Evolutionary conservation across 768 basidiomycete species (phyloP).

Genomic region (Mycena pura): DNA sequence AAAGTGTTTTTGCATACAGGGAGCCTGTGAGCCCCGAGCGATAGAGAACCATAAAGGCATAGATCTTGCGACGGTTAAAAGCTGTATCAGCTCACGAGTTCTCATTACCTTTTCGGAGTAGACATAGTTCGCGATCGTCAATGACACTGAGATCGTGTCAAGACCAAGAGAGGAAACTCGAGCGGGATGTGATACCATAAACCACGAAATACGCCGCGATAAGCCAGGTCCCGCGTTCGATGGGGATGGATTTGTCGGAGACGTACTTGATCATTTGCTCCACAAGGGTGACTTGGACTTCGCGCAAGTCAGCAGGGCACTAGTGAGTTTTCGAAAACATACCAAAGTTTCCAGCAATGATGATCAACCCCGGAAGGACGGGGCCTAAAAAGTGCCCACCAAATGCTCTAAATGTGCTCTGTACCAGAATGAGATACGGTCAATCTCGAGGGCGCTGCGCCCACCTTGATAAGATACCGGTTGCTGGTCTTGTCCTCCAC

Average conservation of each 20-base stretch:
- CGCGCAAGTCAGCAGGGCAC: too few relatives aligned
- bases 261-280: slow-evolving; percentile 15
- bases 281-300: slow-evolving; percentile 18
- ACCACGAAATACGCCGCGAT: slow-evolving; percentile 9
- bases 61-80: not conserved
- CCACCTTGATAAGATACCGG: slow-evolving; percentile 3
- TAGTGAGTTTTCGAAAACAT: too few relatives aligned
- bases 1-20: slow-evolving; percentile 11
- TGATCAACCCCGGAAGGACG: slow-evolving; percentile 1
- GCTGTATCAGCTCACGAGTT: not conserved
- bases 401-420: slow-evolving; percentile 10
- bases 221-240: slow-evolving; percentile 7
- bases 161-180: not conserved
- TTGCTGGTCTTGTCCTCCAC: not conserved
- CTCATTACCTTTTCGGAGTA: not conserved
- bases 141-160: not conserved
- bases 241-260: slow-evolving; percentile 12
- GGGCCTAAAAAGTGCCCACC: slow-evolving; percentile 3
- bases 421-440: not conserved
- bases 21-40: slow-evolving; percentile 19
- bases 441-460: not conserved
- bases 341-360: slow-evolving; percentile 4
- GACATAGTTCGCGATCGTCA: slow-evolving; percentile 2
- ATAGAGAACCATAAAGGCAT: slow-evolving; percentile 17
- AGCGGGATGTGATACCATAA: not conserved